A percentile compares a stretch with the other conserved stretches of the same genome.
Conservation (phyloP, 2,329 filamentous ascomycete genomes). For the Trematosphaeria pertusa region DNA sequence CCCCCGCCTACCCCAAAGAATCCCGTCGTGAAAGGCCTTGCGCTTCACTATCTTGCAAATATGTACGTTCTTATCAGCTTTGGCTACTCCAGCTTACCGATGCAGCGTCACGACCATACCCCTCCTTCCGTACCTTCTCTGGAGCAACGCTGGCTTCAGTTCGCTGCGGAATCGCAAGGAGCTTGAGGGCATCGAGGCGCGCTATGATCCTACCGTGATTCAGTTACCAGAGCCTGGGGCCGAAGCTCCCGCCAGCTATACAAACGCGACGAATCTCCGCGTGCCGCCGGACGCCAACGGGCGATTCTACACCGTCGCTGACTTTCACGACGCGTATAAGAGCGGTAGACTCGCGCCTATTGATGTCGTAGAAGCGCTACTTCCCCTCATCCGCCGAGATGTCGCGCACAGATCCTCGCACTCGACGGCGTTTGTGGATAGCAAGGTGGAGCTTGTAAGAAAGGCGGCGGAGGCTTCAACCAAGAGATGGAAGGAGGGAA, state of each 20-base stretch:
- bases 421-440: slow-evolving; percentile 75
- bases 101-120: slow-evolving; percentile 65
- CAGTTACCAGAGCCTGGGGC: slow-evolving; percentile 43
- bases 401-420: slow-evolving; percentile 64
- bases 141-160: slow-evolving; percentile 73
- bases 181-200: slow-evolving; percentile 61
- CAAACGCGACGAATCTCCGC: slow-evolving; percentile 27
- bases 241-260: slow-evolving; percentile 26
- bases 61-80: slow-evolving; percentile 56
- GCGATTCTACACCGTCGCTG: slow-evolving; percentile 64
- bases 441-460: slow-evolving; percentile 67
- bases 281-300: slow-evolving; percentile 22
- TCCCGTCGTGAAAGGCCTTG: slow-evolving; percentile 71
- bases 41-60: slow-evolving; percentile 67
- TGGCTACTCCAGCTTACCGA: slow-evolving; percentile 14
- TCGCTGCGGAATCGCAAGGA: slow-evolving; percentile 62
- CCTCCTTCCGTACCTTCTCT: slow-evolving; percentile 70
- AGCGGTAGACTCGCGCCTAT: slow-evolving; percentile 74
- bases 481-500: slow-evolving; percentile 71
- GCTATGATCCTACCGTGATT: slow-evolving; percentile 66
- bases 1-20: slow-evolving; percentile 59
- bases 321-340: slow-evolving; percentile 79
- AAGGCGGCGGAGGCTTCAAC: slow-evolving; percentile 77
- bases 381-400: slow-evolving; percentile 73
- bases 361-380: slow-evolving; percentile 72